Evolutionary conservation across 345 rosid genomes (phyloP), one percentile per base, ranked within the genome.

Genomic region (Garcia nutans): DNA sequence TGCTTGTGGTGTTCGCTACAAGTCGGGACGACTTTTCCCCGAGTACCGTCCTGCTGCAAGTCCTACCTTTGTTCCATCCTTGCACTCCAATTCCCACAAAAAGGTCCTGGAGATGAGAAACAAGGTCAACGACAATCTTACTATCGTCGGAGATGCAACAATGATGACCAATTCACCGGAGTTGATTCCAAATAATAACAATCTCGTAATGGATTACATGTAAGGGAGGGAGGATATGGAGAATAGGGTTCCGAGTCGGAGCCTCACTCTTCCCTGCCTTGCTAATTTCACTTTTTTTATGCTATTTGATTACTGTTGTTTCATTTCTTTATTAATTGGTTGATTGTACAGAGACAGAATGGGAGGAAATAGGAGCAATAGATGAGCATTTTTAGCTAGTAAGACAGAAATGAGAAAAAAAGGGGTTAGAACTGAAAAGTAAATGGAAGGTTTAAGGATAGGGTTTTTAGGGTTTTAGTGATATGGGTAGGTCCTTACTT

Each of bases 41-140:
- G 98, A 96, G 75, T 96, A 96, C 82, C 89, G 99, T 64, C 99
- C 99, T 19, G 98, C 99, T 1, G 91, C 91, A 55, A 96, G 99
- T 68, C 99, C 98, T 20, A 93, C 98, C 8, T 96, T 92, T 19
- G 78, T 91, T 71, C 98, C 97, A 24, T 80, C 98, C 54, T 9
- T 93, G 71, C 99, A 96, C 84, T 96, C 99, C 74, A 96, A 93
- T 86, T 93, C 97, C 6, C 99, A 96, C 70, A 93, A 89, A 93
- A 96, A 91, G 80, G 99, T 96, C 33, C 63, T 93, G 12, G 98
- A 93, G 78, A 96, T 93, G 98, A 89, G 99, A 82, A 84, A 7
- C 90, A 96, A 86, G 82, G 23, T 9, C 3, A 82, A 58, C 23
- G 86, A 74, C 11, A 68, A 64, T n/a, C 52, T 72, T 56, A 54